Base-by-base conservation (phyloP, 805 yeast genomes). In the Myxozyma neglecta region DNA sequence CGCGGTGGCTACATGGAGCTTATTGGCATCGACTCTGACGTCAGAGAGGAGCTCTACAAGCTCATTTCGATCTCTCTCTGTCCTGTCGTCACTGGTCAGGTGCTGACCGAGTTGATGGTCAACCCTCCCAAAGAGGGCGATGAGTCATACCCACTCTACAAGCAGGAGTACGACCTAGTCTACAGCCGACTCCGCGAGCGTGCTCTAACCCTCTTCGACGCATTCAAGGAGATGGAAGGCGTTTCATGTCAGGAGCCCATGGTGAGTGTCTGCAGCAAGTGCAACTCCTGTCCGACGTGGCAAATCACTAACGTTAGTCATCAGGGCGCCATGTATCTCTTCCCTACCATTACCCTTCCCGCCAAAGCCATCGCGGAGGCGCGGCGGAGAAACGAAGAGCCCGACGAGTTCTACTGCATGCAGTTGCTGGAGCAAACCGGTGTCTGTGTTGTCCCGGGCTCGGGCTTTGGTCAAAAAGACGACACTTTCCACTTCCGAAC, bases 1-100 rank as follows among this genome's bases (percentile, higher is more conserved):
- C 86, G 99, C 77, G 99, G 98, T 70, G 99, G 99, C 6, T 94
- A 92, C 79, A 89, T 94, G 94, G 99, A 94, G 76, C 77, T 92
- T 7, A 82, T 87, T 10, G 97, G 97, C 0, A 89, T 94, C 76
- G 78, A 81, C 13, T 80, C 79, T 2, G 91, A 87, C 49, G 86
- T 92, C 16, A 77, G 80, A 69, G 88, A 84, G 36, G 82, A 89
- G 58, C 80, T 94, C 56, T 80, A 88, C 75, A 94, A 94, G 77
- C 79, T 96, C 69, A 96, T 96, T 16, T 88, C 96, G 11, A 91
- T 94, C 68, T 87, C 94, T 36, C 80, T 94, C 59, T 94, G 99
- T 74, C 93, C 98, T 0, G 97, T 90, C 1, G 97, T 93, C 47
- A 82, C 93, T 1, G 99, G 99, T 54, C 99, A 94, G 78, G 93